Percentiles rank a stretch among this genome's conserved stretches.
These are phyloP conservation scores for Colletotrichum cordylinicola DNA, from an alignment of 2,329 filamentous ascomycete species.

Conservation along the genomic window DNA sequence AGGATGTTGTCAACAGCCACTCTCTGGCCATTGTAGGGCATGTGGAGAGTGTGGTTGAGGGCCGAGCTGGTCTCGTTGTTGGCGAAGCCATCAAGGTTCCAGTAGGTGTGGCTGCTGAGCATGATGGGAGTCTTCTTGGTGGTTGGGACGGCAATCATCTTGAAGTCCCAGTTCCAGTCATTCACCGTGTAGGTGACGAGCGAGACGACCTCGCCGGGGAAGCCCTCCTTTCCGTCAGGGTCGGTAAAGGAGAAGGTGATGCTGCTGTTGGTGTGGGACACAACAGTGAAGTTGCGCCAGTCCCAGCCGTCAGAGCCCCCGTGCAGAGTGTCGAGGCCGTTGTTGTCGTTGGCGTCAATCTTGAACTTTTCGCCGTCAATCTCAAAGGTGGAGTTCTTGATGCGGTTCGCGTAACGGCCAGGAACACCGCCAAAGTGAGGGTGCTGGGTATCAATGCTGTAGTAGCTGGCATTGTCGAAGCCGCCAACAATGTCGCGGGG, in stretches of 20 bases:
- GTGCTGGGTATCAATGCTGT: slow-evolving; percentile 67
- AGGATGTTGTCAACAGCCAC: slow-evolving; percentile 73
- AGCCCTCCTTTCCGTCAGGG: slow-evolving; percentile 75
- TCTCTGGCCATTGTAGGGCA: slow-evolving; percentile 76
- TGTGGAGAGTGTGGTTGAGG: slow-evolving; percentile 74
- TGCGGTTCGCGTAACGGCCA: slow-evolving; percentile 81
- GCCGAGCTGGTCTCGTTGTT: slow-evolving; percentile 71
- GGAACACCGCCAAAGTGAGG: slow-evolving; percentile 76
- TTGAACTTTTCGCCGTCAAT: slow-evolving; percentile 69
- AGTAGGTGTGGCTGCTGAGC: slow-evolving; percentile 78
- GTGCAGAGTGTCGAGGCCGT: slow-evolving; percentile 70
- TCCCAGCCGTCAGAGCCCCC: slow-evolving; percentile 78
- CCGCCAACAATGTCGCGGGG: slow-evolving; percentile 75
- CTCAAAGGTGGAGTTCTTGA: slow-evolving; percentile 76
- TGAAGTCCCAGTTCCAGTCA: slow-evolving; percentile 72
- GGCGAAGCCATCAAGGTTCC: slow-evolving; percentile 82
- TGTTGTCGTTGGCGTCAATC: slow-evolving; percentile 68
- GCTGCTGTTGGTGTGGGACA: slow-evolving; percentile 67
- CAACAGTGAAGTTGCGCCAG: slow-evolving; percentile 78
- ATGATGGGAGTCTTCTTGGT: slow-evolving; percentile 84
- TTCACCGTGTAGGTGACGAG: slow-evolving; percentile 76
- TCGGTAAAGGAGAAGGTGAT: slow-evolving; percentile 81
- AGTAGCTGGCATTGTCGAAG: slow-evolving; percentile 79
- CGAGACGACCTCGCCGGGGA: slow-evolving; percentile 78
- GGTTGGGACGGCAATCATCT: slow-evolving; percentile 73